Conservation (phyloP, 139 green algal species). For the Chlorella sp. region DNA sequence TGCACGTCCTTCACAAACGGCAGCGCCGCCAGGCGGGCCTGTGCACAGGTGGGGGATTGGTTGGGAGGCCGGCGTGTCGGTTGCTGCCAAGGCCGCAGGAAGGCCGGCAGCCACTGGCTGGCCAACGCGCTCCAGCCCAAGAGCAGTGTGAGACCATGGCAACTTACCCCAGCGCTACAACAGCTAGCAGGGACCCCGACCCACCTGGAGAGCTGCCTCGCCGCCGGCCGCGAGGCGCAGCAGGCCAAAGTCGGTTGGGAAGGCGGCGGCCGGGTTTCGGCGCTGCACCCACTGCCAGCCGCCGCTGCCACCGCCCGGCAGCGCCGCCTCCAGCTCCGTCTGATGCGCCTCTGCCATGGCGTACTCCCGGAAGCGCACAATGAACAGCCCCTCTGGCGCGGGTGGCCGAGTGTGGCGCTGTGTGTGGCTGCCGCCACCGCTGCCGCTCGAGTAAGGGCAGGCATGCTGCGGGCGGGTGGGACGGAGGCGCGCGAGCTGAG, state of each 20-base stretch:
- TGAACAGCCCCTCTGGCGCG: conserved; percentile 33
- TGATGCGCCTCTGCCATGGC: conserved; percentile 43
- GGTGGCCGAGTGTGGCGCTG: not conserved
- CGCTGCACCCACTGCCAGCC: conserved; percentile 73
- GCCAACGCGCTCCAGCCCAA: no score
- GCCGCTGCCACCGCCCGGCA: conserved; percentile 1
- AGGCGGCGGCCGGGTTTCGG: conserved; percentile 61
- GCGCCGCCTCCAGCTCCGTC: conserved; percentile 25
- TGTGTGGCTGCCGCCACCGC: not conserved
- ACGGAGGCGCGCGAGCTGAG: not conserved
- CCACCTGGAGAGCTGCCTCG: conserved; percentile 34
- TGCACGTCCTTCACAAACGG: conserved; percentile 73
- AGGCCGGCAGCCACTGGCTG: no score
- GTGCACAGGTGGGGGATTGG: not conserved
- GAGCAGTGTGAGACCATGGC: no score
- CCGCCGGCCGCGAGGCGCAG: conserved; percentile 34
- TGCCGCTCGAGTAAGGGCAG: not conserved
- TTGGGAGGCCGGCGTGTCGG: no score
- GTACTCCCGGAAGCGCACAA: conserved; percentile 79
- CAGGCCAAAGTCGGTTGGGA: conserved; percentile 88
- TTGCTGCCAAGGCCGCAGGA: no score
- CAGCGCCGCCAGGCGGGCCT: conserved; percentile 35
- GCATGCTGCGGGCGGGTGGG: not conserved
- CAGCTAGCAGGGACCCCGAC: no score
- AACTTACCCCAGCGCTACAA: no score